These are phyloP conservation scores for Crithidia mellificae DNA, from an alignment of 208 protist genomes.

Conservation along the genomic window DNA sequence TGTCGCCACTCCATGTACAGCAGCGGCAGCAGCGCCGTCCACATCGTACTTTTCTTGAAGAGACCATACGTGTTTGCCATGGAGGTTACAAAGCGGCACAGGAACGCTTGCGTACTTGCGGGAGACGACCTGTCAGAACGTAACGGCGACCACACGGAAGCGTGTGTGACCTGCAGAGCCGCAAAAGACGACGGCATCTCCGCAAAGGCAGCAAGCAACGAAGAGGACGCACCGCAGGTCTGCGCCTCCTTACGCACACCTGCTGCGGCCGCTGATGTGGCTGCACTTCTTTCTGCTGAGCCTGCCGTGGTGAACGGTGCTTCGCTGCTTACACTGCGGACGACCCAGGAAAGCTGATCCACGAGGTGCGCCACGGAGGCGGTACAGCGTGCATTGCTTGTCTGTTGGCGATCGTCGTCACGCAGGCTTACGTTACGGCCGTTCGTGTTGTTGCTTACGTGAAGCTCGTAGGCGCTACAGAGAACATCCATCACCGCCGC, in stretches of 20 bases:
- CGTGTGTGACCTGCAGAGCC: neutral
- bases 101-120: constrained; percentile 33
- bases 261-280: neutral
- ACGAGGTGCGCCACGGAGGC: neutral
- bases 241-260: too few relatives aligned
- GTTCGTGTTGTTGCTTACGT: too few relatives aligned
- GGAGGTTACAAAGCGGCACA: constrained; percentile 53
- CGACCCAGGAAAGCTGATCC: constrained; percentile 6
- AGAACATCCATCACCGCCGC: constrained; percentile 3
- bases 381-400: neutral
- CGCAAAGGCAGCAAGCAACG: too few relatives aligned
- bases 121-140: neutral
- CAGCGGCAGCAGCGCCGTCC: constrained; percentile 34
- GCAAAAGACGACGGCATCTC: neutral
- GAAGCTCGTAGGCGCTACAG: constrained; percentile 3
- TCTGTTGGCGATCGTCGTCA: too few relatives aligned
- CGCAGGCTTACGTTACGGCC: neutral
- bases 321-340: constrained; percentile 4
- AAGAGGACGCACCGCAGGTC: too few relatives aligned
- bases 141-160: constrained; percentile 42
- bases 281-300: too few relatives aligned
- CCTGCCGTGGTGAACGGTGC: too few relatives aligned
- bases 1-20: constrained; percentile 25
- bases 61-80: constrained; percentile 52
- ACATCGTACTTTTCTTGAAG: constrained; percentile 23